Percentiles rank a stretch among this genome's conserved stretches.
phyloP scores from a whole-genome alignment of 768 basidiomycete genomes.

The Amanita muscaria region DNA sequence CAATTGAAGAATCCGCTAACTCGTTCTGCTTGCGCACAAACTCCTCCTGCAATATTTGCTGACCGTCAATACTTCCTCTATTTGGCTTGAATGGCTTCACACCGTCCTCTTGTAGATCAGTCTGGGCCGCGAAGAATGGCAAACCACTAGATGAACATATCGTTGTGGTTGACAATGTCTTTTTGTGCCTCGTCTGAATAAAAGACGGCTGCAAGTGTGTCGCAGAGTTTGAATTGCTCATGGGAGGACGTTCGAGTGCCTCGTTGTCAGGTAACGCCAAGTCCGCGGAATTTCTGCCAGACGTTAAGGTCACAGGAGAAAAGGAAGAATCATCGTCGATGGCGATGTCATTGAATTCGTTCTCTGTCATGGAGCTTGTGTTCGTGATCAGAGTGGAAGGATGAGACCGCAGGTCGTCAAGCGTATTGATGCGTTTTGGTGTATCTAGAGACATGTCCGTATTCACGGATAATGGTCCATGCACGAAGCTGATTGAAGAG shows the following conservation, averaged over 20 bases:
- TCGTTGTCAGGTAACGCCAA: neutral
- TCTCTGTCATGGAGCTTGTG: slow-evolving; percentile 39
- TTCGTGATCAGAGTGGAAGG: slow-evolving; percentile 21
- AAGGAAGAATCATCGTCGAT: slow-evolving; percentile 38
- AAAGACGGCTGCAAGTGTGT: slow-evolving; percentile 6
- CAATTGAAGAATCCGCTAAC: slow-evolving; percentile 31
- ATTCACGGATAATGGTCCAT: neutral
- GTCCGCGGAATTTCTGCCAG: slow-evolving; percentile 7
- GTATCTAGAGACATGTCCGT: neutral
- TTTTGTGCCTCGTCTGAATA: slow-evolving; percentile 42
- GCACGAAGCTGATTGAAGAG: neutral
- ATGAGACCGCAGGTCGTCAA: slow-evolving; percentile 47
- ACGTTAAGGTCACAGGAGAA: slow-evolving; percentile 29
- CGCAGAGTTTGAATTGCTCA: neutral
- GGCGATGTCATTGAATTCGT: slow-evolving; percentile 60
- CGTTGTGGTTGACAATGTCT: slow-evolving; percentile 52
- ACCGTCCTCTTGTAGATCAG: slow-evolving; percentile 42
- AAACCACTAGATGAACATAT: slow-evolving; percentile 42
- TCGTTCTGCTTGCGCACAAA: slow-evolving; percentile 60
- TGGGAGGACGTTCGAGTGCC: neutral
- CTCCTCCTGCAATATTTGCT: slow-evolving; percentile 67
- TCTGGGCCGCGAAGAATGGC: slow-evolving; percentile 45
- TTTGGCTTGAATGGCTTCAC: slow-evolving; percentile 27
- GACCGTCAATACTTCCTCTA: slow-evolving; percentile 51
- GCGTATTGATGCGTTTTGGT: slow-evolving; percentile 12